Base-by-base conservation (phyloP, 768 basidiomycete genomes). In the Stropharia rugosoannulata region DNA sequence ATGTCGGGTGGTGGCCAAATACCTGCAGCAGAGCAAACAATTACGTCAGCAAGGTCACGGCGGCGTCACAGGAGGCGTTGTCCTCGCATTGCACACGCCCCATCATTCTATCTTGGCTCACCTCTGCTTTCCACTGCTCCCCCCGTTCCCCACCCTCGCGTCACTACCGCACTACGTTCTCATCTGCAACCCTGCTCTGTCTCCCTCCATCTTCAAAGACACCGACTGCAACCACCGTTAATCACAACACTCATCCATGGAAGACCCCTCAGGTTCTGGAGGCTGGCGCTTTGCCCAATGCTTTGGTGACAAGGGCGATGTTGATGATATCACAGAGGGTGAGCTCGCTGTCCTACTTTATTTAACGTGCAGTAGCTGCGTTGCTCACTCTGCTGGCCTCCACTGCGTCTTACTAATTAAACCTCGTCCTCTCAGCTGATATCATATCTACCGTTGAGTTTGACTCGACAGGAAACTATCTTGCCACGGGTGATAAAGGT, bases 371-470 rank as follows among this genome's bases (percentile, higher is more conserved):
- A 55, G 16, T 53, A 38, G 29, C 39, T 49, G 39, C 51, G 22
- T 47, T 51, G 32, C 25, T 19, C 48, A 43, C 18, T 37, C 35
- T 59, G 51, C 51, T 51, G 55, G 53, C 32, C 54, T 48, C 54
- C 56, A 51, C 25, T 57, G 52, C 49, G 40, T 56, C 54, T 57
- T 59, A 50, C 59, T 64, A 64, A 64, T 62, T 62, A 62, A 39
- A 51, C 27, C 58, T 67, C 67, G 51, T 65, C 54, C 41, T 61
- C 64, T 59, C 75, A 98, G 95, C 97, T 80, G 97, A 99, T 82
- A 98, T 99, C 80, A 99, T 99, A 74, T 98, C 97, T 48, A 97
- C 96, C 58, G 97, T 98, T 71, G 97, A 99, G 79, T 99, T 98
- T 69, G 97, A 98, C 74, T 96, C 97, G 56, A 97, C 97, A 49